A percentile compares a stretch with the other conserved stretches of the same genome.
These are phyloP conservation scores for Solanum appendiculatum DNA, from an alignment of 257 asterid genomes.

Conservation along the genomic window DNA sequence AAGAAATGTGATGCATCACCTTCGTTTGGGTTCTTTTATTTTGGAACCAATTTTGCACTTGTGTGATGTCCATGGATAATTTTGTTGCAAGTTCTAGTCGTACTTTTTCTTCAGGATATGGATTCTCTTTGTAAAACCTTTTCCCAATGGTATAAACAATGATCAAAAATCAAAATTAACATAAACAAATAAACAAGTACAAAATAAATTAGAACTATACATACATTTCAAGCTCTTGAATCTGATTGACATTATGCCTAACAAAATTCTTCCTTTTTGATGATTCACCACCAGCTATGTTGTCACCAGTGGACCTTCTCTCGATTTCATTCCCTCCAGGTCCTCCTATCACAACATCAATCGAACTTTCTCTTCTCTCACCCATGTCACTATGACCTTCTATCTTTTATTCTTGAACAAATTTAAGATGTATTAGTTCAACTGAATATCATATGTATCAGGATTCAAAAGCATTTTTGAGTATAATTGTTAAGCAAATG, in stretches of 20 bases:
- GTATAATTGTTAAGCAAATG: too few species aligned
- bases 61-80: neutral
- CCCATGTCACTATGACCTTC: constrained; percentile 37
- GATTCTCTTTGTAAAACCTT: constrained; percentile 66
- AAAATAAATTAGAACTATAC: neutral
- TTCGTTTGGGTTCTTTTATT: neutral
- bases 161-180: neutral
- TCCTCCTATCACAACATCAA: constrained; percentile 14
- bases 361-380: constrained; percentile 27
- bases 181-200: neutral
- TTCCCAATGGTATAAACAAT: neutral
- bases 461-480: too few species aligned
- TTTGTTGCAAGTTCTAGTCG: neutral
- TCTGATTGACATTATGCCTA: constrained; percentile 34
- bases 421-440: neutral
- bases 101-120: constrained; percentile 61
- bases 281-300: constrained; percentile 34
- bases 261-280: constrained; percentile 27
- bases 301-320: constrained; percentile 47
- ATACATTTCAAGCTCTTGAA: constrained; percentile 76
- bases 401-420: neutral
- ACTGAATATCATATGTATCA: neutral
- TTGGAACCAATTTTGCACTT: neutral
- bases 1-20: neutral
- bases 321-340: constrained; percentile 41